phyloP scores from a whole-genome alignment of 1,284 basidiomycete genomes.

The Sporisorium reilianum region DNA sequence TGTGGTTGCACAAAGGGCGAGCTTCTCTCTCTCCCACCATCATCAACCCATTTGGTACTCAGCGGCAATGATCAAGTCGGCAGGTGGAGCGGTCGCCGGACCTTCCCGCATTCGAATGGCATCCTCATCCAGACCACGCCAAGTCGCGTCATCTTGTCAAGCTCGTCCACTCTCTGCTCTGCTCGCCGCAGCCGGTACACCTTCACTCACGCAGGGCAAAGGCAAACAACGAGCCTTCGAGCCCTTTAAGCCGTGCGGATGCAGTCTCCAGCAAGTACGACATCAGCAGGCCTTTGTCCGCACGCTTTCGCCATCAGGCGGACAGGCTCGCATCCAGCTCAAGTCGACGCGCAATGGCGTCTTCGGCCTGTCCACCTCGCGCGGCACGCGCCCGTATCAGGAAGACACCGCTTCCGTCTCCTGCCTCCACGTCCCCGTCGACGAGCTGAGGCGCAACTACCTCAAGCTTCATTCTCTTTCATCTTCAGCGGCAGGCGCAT shows the following conservation, averaged over 20 bases:
- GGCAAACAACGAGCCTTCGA: slow-evolving; percentile 34
- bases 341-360: slow-evolving; percentile 46
- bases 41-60: background rate
- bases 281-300: slow-evolving; percentile 44
- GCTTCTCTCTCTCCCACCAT: background rate
- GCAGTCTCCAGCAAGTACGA: slow-evolving; percentile 20
- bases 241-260: slow-evolving; percentile 7
- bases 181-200: background rate
- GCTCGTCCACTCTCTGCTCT: background rate
- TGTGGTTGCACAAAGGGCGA: background rate
- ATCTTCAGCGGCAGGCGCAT: slow-evolving; percentile 22
- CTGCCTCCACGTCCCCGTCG: slow-evolving; percentile 57
- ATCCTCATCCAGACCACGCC: background rate
- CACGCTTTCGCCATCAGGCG: slow-evolving; percentile 37
- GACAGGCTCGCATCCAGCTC: slow-evolving; percentile 45
- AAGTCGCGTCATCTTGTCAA: slow-evolving; percentile 3
- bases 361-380: slow-evolving; percentile 52
- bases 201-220: slow-evolving; percentile 4
- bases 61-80: slow-evolving; percentile 33
- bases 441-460: slow-evolving; percentile 53
- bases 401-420: slow-evolving; percentile 64
- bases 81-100: slow-evolving; percentile 37
- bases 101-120: slow-evolving; percentile 36
- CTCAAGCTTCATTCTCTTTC: slow-evolving; percentile 37
- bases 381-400: slow-evolving; percentile 62